phyloP scores from a whole-genome alignment of 495 filamentous ascomycete species.

The Penicillium longicatenatum region DNA sequence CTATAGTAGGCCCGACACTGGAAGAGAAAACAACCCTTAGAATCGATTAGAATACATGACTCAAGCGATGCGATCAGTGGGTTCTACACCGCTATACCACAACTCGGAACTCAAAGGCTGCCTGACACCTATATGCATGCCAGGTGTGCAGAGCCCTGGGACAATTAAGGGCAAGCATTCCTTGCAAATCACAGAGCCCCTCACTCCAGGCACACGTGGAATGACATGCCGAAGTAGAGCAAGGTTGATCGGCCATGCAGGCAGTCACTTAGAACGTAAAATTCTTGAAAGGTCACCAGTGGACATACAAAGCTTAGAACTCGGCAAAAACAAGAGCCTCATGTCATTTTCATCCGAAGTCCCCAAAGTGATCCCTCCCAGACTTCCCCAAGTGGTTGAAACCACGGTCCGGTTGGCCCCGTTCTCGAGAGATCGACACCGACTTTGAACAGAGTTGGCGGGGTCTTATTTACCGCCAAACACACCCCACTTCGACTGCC shows the following conservation, averaged over 20 bases:
- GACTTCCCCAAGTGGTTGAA: background rate
- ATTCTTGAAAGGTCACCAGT: background rate
- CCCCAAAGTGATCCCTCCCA: background rate
- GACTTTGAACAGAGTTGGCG: constrained; percentile 5
- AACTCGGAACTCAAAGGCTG: background rate
- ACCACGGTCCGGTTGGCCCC: background rate
- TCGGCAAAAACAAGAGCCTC: background rate
- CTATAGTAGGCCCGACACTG: no score
- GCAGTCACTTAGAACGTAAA: background rate
- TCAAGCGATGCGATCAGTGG: background rate
- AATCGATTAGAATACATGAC: background rate
- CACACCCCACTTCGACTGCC: constrained; percentile 32
- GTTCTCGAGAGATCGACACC: constrained; percentile 7
- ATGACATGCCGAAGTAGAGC: background rate
- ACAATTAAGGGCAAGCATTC: background rate
- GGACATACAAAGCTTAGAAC: background rate
- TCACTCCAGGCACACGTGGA: background rate
- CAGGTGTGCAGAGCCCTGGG: background rate
- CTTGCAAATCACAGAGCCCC: background rate
- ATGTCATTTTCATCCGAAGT: background rate
- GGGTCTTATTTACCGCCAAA: constrained; percentile 35
- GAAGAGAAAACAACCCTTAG: no score
- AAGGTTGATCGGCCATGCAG: constrained; percentile 1
- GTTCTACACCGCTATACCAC: background rate
- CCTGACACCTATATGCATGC: background rate